Base-by-base conservation (phyloP, 768 basidiomycete genomes). In the Xerocomellus amylosporus region DNA sequence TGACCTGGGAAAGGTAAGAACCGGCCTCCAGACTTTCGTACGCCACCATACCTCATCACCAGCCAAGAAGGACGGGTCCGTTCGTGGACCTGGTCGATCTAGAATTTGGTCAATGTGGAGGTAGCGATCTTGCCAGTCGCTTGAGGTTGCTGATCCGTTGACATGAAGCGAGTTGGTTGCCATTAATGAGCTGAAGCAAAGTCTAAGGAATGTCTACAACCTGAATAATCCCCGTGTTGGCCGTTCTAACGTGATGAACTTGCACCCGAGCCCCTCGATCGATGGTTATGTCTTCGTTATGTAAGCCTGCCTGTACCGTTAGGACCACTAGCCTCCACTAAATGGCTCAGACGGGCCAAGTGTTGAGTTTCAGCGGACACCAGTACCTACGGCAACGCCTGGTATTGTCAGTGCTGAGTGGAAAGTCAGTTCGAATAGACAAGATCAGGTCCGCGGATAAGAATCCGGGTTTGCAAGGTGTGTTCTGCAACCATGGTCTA, bases 381-480 rank as follows among this genome's bases (percentile, higher is more conserved):
- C 81, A 86, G 50, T 81, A 90, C 73, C 76, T 99, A 30, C 80
- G 96, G 19, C 84, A 87, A 57, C 86, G 95, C 28, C 76, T 98
- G 5, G 87, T 94, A 0, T 78, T 98, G n/a, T 90, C 91, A 1
- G 79, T 98, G 19, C 78, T 98, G 36, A 93, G 91, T 46, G 93
- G 95, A 48, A 90, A 88, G 63, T 75, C 87, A 39, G 82, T 96
- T 4, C 80, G 84, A 52, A 88, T 98, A 38, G 87, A 93, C 65
- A 86, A 84, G 60, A 97, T 99, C 55, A 85, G 97, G 26, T 76
- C 90, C 1, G 85, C 93, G 31, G 94, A 98, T 73, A 93, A 93
- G 64, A 89, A 98, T 69, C 95, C 96, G 24, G 97, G 97, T 69
- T 73, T 99, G n/a, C 76, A 85, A 81, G 93, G 92, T 93, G 53